These are phyloP conservation scores for Zarea fungicola DNA, from an alignment of 2,329 filamentous ascomycete species.

Conservation along the genomic window DNA sequence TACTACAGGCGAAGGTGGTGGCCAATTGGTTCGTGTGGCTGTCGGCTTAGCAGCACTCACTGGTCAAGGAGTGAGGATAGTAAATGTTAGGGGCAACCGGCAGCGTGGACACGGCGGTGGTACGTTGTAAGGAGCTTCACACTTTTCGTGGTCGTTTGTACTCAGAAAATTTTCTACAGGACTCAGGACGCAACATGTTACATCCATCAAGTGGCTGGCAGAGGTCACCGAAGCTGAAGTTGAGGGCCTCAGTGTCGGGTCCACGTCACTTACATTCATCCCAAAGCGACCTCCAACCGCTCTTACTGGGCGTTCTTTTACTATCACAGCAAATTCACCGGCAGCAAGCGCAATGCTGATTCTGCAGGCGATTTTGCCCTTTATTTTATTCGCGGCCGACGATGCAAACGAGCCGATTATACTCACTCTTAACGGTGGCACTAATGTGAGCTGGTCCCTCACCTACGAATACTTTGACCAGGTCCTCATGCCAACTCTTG, in stretches of 20 bases:
- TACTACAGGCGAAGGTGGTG: constrained; percentile 55
- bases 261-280: constrained; percentile 42
- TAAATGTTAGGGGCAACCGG: constrained; percentile 52
- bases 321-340: constrained; percentile 43
- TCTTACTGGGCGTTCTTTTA: constrained; percentile 38
- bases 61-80: constrained; percentile 47
- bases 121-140: constrained; percentile 17
- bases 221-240: constrained; percentile 46
- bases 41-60: constrained; percentile 52
- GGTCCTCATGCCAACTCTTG: constrained; percentile 50
- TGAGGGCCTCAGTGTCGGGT: constrained; percentile 46
- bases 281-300: constrained; percentile 35
- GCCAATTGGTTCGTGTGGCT: constrained; percentile 55
- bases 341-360: constrained; percentile 53
- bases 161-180: constrained; percentile 31
- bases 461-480: constrained; percentile 61
- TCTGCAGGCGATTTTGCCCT: constrained; percentile 56
- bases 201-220: constrained; percentile 50
- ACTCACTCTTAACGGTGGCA: constrained; percentile 52
- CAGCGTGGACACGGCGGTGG: constrained; percentile 23
- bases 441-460: constrained; percentile 52
- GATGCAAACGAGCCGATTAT: constrained; percentile 38
- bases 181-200: constrained; percentile 56
- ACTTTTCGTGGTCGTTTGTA: not conserved
- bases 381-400: constrained; percentile 49